phyloP scores from a whole-genome alignment of 169 alveolate species.

The Cryptosporidium ubiquitum region DNA sequence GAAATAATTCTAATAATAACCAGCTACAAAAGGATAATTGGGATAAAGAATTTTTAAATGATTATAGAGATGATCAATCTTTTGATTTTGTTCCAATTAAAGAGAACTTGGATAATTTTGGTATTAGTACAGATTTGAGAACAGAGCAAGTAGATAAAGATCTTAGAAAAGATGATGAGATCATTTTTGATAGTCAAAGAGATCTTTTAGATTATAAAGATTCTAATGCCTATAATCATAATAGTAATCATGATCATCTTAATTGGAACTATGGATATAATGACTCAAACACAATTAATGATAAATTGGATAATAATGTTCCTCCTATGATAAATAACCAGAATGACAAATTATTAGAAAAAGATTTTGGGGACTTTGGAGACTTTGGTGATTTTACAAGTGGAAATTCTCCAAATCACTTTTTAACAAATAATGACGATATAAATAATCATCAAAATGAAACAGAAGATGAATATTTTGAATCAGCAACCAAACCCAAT shows the following conservation, averaged over 20 bases:
- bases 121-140: background rate
- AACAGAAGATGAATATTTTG: background rate
- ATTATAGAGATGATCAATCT: background rate
- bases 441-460: background rate
- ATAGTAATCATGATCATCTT: no score
- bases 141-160: background rate
- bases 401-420: background rate
- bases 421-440: background rate
- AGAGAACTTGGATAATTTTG: background rate
- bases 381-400: background rate
- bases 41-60: constrained; percentile 9
- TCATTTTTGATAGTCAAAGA: background rate
- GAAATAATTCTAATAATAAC: constrained; percentile 6
- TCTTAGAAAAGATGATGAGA: background rate
- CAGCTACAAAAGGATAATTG: constrained; percentile 13
- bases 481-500: background rate
- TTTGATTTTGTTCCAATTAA: background rate
- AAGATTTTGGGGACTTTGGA: background rate
- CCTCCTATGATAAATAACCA: background rate
- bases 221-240: background rate
- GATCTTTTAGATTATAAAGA: background rate
- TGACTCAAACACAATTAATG: no score
- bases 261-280: no score
- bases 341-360: background rate
- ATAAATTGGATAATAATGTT: background rate